Percentiles rank a stretch among this genome's conserved stretches.
Evolutionary conservation across 1,284 basidiomycete species (phyloP).

Genomic region (Malassezia arunalokei): DNA sequence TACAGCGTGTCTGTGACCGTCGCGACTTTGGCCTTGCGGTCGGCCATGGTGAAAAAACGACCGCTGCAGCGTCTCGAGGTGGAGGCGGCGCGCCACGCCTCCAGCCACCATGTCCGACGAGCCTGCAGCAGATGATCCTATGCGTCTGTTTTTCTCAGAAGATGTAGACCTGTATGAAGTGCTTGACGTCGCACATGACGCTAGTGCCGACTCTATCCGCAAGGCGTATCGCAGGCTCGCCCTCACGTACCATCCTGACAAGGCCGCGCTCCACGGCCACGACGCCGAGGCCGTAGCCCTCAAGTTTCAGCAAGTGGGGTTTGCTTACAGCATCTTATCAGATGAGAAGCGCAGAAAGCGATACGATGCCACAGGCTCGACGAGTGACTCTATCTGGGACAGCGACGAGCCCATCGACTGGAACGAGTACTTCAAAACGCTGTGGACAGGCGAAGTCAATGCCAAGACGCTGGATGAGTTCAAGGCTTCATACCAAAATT

Average conservation of each 20-base stretch:
- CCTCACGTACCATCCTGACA: slow-evolving; percentile 43
- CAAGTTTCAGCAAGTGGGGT: slow-evolving; percentile 42
- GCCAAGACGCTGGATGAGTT: slow-evolving; percentile 35
- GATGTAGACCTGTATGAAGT: slow-evolving; percentile 42
- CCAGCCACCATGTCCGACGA: background rate
- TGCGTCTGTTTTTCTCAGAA: slow-evolving; percentile 35
- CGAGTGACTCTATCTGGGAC: slow-evolving; percentile 36
- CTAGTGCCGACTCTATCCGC: slow-evolving; percentile 27
- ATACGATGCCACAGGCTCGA: slow-evolving; percentile 41
- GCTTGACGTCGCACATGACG: slow-evolving; percentile 24
- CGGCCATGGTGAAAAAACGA: too few relatives aligned
- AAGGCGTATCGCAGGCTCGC: slow-evolving; percentile 24
- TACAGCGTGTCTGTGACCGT: slow-evolving; percentile 28
- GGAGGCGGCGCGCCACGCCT: background rate
- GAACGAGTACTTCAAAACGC: slow-evolving; percentile 44
- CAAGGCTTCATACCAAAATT: slow-evolving; percentile 37
- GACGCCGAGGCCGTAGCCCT: slow-evolving; percentile 19
- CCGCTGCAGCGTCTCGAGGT: background rate
- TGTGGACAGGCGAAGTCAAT: slow-evolving; percentile 42
- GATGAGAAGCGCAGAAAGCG: slow-evolving; percentile 27
- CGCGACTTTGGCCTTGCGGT: background rate
- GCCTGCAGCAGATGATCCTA: slow-evolving; percentile 25
- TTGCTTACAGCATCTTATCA: slow-evolving; percentile 43
- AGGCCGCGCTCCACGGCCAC: slow-evolving; percentile 18
- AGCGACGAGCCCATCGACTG: slow-evolving; percentile 41